phyloP scores from a whole-genome alignment of 441 rosid species.

The Aquilaria agallochum region DNA sequence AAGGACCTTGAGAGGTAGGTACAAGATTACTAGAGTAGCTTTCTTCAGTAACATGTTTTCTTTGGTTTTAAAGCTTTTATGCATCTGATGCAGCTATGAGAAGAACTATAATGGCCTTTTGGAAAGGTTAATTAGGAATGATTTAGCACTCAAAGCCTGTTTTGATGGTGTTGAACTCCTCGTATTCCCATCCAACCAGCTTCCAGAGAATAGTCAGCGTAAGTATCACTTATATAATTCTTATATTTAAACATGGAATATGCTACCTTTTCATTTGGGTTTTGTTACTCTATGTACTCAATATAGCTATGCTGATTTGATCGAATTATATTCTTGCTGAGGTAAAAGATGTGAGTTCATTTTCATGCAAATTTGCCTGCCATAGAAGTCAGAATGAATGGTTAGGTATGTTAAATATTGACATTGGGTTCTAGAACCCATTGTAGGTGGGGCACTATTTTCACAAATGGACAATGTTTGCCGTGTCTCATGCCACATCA shows the following conservation, averaged over 20 bases:
- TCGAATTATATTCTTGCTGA: neutral
- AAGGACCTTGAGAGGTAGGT: constrained; percentile 80
- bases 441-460: no score
- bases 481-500: no score
- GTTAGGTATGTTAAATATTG: neutral
- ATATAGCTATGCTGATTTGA: constrained; percentile 4
- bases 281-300: constrained; percentile 3
- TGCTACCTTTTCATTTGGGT: constrained; percentile 4
- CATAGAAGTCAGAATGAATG: no score
- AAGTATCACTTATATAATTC: constrained; percentile 31
- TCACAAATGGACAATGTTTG: no score
- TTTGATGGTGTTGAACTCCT: constrained; percentile 73
- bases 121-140: constrained; percentile 78
- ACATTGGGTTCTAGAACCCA: neutral
- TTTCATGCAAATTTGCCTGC: no score
- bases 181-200: constrained; percentile 87
- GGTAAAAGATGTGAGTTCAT: neutral
- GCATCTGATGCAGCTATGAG: constrained; percentile 65
- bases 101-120: constrained; percentile 68
- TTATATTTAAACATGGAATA: constrained; percentile 4
- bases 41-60: constrained; percentile 5
- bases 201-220: constrained; percentile 86
- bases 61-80: constrained; percentile 4
- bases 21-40: neutral
- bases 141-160: constrained; percentile 85